phyloP scores from a whole-genome alignment of 2,329 filamentous ascomycete species.

The Trichothecium roseum region DNA sequence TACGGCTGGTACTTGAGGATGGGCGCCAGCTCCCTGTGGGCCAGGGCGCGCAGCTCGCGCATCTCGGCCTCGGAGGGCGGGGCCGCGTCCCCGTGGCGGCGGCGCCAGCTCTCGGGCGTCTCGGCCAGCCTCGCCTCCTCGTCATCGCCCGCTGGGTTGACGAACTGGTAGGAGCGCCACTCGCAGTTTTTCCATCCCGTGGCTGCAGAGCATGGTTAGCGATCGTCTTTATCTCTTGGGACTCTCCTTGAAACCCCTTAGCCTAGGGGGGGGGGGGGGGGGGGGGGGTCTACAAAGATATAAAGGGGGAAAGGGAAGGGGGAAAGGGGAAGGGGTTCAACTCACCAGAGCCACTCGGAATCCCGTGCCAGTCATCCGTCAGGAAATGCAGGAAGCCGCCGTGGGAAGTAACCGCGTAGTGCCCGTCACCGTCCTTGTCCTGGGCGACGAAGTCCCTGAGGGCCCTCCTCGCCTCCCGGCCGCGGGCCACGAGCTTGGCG shows the following conservation, averaged over 20 bases:
- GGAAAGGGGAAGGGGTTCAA: slow-evolving; percentile 3
- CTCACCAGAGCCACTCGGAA: slow-evolving; percentile 30
- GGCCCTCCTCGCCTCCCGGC: slow-evolving; percentile 48
- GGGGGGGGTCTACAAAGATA: no score
- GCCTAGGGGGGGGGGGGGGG: no score
- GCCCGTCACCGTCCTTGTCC: slow-evolving; percentile 31
- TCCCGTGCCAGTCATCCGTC: slow-evolving; percentile 68
- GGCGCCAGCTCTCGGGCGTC: slow-evolving; percentile 35
- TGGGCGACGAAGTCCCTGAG: slow-evolving; percentile 35
- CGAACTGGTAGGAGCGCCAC: slow-evolving; percentile 57
- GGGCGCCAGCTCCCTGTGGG: slow-evolving; percentile 22
- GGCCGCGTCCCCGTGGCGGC: slow-evolving; percentile 28
- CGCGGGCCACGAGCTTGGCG: slow-evolving; percentile 48
- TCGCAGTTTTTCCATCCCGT: slow-evolving; percentile 70
- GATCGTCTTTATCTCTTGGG: background rate
- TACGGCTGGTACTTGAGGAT: slow-evolving; percentile 21
- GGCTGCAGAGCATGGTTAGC: slow-evolving; percentile 26
- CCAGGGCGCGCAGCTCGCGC: slow-evolving; percentile 28
- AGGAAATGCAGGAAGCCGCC: slow-evolving; percentile 79
- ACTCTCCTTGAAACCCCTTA: no score
- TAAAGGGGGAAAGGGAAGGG: background rate
- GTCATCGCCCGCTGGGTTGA: slow-evolving; percentile 38
- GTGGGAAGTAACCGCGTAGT: slow-evolving; percentile 71
- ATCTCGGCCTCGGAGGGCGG: slow-evolving; percentile 35
- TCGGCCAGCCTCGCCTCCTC: slow-evolving; percentile 35